phyloP scores from a whole-genome alignment of 495 filamentous ascomycete species.

The Hypoxylon fragiforme region DNA sequence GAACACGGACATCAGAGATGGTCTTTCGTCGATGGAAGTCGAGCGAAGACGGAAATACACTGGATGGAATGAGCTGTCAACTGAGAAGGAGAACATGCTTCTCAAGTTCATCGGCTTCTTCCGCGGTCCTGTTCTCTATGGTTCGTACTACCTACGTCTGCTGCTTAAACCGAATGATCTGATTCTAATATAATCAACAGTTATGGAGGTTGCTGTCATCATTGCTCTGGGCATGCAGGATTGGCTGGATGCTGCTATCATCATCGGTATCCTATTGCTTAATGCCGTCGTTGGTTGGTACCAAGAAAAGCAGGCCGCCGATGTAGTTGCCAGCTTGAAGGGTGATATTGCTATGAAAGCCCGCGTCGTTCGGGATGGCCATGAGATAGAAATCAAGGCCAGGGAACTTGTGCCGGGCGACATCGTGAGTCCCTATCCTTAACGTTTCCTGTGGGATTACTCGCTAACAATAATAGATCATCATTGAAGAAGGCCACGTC shows the following conservation, averaged over 20 bases:
- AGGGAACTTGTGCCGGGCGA: conserved; percentile 79
- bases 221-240: conserved; percentile 78
- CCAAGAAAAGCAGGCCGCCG: conserved; percentile 82
- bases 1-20: conserved; percentile 67
- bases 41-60: conserved; percentile 66
- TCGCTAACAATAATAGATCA: conserved; percentile 42
- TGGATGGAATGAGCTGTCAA: conserved; percentile 74
- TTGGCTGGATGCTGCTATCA: conserved; percentile 81
- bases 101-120: conserved; percentile 79
- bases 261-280: conserved; percentile 74
- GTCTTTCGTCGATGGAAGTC: conserved; percentile 63
- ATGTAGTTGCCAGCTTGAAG: conserved; percentile 76
- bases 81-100: conserved; percentile 79
- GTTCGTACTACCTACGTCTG: conserved; percentile 51
- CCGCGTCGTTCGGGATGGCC: conserved; percentile 69
- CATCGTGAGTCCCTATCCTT: conserved; percentile 58
- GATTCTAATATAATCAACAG: conserved; percentile 48
- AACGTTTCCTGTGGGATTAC: neutral
- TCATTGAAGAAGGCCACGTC: conserved; percentile 74
- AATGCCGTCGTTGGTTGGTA: conserved; percentile 83
- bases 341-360: conserved; percentile 83
- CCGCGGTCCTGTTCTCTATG: conserved; percentile 79
- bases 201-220: conserved; percentile 81
- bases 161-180: neutral
- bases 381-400: conserved; percentile 71